These are phyloP conservation scores for Trichoderma asperelloides DNA, from an alignment of 495 filamentous ascomycete species.

Conservation along the genomic window DNA sequence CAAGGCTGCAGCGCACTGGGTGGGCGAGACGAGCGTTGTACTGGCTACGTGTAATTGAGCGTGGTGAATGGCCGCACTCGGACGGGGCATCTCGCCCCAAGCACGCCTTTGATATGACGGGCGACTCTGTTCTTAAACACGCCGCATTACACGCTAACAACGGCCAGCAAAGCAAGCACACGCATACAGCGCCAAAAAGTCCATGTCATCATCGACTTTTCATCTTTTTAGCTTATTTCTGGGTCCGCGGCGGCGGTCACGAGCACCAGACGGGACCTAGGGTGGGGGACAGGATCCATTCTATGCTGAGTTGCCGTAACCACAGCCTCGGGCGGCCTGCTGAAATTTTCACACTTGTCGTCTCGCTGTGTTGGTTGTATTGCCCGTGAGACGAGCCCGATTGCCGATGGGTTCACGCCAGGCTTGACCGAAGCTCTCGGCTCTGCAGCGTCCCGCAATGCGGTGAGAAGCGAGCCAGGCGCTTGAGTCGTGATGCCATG, in stretches of 20 bases:
- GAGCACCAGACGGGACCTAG: neutral
- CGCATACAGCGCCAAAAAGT: neutral
- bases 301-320: neutral
- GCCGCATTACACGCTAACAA: no score
- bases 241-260: neutral
- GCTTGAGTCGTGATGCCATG: neutral
- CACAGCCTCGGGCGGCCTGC: neutral
- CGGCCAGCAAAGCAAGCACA: neutral
- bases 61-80: no score
- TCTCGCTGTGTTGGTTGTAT: neutral
- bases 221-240: neutral
- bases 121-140: no score
- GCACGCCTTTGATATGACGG: no score
- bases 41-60: no score
- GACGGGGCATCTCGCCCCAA: no score
- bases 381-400: neutral
- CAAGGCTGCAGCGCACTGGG: neutral
- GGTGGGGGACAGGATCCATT: neutral
- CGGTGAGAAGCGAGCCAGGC: constrained; percentile 2
- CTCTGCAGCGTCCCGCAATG: constrained; percentile 5
- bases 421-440: constrained; percentile 4
- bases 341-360: neutral
- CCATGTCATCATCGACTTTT: neutral
- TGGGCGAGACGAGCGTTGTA: no score
- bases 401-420: constrained; percentile 1